phyloP scores from a whole-genome alignment of 371 early-diverging fungal species.

The Mucor indicus region DNA sequence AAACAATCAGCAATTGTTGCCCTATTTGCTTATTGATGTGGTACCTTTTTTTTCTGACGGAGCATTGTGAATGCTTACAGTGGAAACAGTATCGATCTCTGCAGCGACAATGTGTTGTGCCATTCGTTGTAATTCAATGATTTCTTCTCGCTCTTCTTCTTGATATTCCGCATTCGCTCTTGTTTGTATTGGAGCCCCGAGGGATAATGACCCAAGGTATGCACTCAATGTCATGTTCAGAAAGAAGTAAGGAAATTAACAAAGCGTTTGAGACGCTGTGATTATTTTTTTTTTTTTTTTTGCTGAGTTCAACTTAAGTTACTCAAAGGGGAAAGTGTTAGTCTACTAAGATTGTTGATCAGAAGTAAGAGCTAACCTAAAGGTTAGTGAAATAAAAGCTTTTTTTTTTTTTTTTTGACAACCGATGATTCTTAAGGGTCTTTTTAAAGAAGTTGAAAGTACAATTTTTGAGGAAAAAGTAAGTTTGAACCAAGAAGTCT shows the following conservation, averaged over 20 bases:
- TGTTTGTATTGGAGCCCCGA: conserved; percentile 29
- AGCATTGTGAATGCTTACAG: conserved; percentile 28
- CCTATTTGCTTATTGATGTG: not conserved
- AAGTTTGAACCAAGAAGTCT: no score
- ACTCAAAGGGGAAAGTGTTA: no score
- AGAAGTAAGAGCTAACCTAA: no score
- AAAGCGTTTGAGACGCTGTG: no score
- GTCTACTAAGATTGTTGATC: no score
- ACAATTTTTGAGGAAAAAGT: no score
- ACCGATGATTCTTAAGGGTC: no score
- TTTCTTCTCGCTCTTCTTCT: conserved; percentile 24
- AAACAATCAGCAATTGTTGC: not conserved
- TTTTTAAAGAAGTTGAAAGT: no score
- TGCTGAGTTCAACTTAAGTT: no score
- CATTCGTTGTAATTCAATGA: conserved; percentile 9
- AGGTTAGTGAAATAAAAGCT: no score
- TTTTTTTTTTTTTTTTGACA: no score
- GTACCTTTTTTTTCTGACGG: conserved; percentile 37
- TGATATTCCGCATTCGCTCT: conserved; percentile 15
- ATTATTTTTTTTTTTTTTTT: no score
- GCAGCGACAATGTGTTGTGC: conserved; percentile 23
- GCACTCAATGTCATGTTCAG: conserved; percentile 37
- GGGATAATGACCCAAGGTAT: conserved; percentile 31
- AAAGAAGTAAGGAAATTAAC: not conserved
- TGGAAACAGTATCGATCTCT: conserved; percentile 27